Conservation (phyloP, 2,329 filamentous ascomycete species). For the Penicillium sp. region DNA sequence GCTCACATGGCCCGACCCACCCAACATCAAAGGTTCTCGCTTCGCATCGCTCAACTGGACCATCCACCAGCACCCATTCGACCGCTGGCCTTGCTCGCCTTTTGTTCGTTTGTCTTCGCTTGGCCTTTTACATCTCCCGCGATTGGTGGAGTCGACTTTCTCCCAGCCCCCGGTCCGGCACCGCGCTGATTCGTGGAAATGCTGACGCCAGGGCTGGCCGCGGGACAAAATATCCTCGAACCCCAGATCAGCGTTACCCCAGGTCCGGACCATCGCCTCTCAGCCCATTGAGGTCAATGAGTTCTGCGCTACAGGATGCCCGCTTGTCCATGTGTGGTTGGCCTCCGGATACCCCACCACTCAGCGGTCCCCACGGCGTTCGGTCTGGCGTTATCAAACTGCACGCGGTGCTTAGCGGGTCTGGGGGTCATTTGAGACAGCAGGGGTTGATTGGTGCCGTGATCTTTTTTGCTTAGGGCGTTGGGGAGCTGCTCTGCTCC, state of each 20-base stretch:
- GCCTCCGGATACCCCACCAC: conserved; percentile 33
- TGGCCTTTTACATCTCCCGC: conserved; percentile 11
- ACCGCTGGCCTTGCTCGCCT: background rate
- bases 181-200: conserved; percentile 37
- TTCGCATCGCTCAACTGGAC: conserved; percentile 7
- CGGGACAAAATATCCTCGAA: conserved; percentile 39
- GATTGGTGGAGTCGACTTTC: conserved; percentile 36
- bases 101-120: background rate
- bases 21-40: background rate
- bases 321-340: conserved; percentile 13
- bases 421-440: conserved; percentile 12
- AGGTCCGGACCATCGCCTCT: conserved; percentile 8
- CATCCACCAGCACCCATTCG: conserved; percentile 1
- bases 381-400: conserved; percentile 20
- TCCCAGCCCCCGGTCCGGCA: conserved; percentile 11
- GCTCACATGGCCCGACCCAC: background rate
- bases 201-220: conserved; percentile 6
- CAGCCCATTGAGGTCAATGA: conserved; percentile 16
- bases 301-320: background rate
- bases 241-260: conserved; percentile 32
- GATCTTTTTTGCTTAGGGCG: conserved; percentile 12
- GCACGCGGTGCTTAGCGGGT: conserved; percentile 24
- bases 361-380: conserved; percentile 26
- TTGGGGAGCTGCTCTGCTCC: conserved; percentile 5
- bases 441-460: conserved; percentile 20